Conservation (phyloP, 768 basidiomycete genomes). For the Kwoniella bestiolae region DNA sequence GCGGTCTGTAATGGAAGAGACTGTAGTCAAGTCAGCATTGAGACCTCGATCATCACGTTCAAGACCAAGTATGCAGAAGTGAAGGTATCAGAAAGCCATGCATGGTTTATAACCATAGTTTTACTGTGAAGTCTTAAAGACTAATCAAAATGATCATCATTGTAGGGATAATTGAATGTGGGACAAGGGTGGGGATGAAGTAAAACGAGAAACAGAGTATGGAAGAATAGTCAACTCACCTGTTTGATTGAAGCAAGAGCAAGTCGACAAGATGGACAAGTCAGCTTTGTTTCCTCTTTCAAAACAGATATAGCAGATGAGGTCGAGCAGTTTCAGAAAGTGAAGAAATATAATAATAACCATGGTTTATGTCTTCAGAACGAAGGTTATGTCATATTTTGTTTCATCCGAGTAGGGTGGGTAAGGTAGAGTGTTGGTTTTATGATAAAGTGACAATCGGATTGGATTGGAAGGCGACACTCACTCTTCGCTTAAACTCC, state of each 20-base stretch:
- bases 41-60: neutral
- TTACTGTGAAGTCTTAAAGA: conserved; percentile 59
- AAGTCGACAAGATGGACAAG: neutral
- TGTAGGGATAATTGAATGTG: conserved; percentile 48
- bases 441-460: too few species aligned
- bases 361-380: conserved; percentile 57
- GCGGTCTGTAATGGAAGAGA: conserved; percentile 74
- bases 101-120: conserved; percentile 58
- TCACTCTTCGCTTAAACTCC: conserved; percentile 51
- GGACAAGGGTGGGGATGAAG: conserved; percentile 23
- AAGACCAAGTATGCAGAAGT: conserved; percentile 16
- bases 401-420: conserved; percentile 47
- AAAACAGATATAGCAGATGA: neutral
- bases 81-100: conserved; percentile 59
- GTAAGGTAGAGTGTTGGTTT: neutral
- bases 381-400: conserved; percentile 59
- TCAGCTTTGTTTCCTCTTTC: conserved; percentile 28
- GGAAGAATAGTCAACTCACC: conserved; percentile 61
- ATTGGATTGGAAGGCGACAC: conserved; percentile 16
- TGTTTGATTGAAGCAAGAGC: conserved; percentile 14
- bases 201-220: conserved; percentile 1
- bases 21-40: conserved; percentile 58
- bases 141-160: conserved; percentile 85
- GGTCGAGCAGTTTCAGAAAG: conserved; percentile 50
- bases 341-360: conserved; percentile 57